Percentiles rank a stretch among this genome's conserved stretches.
These are phyloP conservation scores for Bruguiera parviflora DNA, from an alignment of 345 rosid genomes.

Conservation along the genomic window DNA sequence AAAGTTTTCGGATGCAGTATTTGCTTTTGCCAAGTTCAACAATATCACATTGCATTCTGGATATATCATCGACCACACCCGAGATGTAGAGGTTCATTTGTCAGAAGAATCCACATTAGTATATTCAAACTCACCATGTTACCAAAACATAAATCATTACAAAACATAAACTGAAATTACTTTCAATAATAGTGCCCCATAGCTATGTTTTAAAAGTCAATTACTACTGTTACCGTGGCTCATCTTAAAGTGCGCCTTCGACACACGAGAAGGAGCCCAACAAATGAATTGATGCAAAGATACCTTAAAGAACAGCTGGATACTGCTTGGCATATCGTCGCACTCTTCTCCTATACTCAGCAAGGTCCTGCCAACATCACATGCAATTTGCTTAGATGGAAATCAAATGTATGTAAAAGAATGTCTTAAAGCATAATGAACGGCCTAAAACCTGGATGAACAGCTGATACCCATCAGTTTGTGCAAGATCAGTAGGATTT, in stretches of 20 bases:
- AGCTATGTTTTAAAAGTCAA: not conserved
- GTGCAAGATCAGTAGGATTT: constrained; percentile 6
- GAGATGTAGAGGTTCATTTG: no score
- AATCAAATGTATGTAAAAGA: not conserved
- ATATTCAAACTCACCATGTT: no score
- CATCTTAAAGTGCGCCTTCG: no score
- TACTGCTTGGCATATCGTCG: constrained; percentile 74
- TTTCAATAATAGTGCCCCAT: not conserved
- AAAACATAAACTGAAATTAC: no score
- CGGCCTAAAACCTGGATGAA: not conserved
- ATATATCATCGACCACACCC: no score
- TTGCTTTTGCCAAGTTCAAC: no score
- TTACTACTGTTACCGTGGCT: not conserved
- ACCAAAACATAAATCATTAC: no score
- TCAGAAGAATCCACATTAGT: no score
- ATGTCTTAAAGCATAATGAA: no score
- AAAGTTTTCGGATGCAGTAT: no score
- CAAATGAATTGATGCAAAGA: not conserved
- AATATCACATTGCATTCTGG: no score
- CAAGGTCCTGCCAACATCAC: constrained; percentile 48
- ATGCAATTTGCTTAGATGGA: not conserved
- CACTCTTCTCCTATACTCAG: constrained; percentile 73
- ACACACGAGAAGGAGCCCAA: no score
- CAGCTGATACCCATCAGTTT: constrained; percentile 8
- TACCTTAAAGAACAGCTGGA: constrained; percentile 25